Evolutionary conservation across 306 rosid species (phyloP).

Genomic region (Coriaria nepalensis): DNA sequence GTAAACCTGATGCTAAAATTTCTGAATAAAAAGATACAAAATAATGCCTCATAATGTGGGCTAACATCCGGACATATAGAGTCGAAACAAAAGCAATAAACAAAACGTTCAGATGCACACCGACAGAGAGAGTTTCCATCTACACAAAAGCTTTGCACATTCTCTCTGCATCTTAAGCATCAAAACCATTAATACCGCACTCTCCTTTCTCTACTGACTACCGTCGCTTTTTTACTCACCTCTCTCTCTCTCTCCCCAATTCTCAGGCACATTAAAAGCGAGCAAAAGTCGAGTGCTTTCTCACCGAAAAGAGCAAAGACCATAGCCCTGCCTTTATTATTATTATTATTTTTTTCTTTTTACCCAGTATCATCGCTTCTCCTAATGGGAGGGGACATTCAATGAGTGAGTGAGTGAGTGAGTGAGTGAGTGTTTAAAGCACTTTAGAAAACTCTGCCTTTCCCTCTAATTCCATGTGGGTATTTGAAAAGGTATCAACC

Average conservation of each 20-base stretch:
- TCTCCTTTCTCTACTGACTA: neutral
- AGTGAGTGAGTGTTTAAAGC: slow-evolving; percentile 11
- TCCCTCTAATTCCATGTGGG: slow-evolving; percentile 3
- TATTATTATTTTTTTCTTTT: slow-evolving; percentile 22
- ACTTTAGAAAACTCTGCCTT: slow-evolving; percentile 16
- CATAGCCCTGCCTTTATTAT: neutral
- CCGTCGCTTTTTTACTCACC: neutral
- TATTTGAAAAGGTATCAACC: slow-evolving; percentile 11
- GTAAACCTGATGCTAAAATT: too few relatives aligned
- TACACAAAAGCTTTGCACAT: slow-evolving; percentile 9
- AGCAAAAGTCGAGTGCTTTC: slow-evolving; percentile 18
- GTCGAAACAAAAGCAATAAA: slow-evolving; percentile 8
- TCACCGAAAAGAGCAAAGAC: slow-evolving; percentile 28
- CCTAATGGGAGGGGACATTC: slow-evolving; percentile 4
- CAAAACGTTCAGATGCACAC: slow-evolving; percentile 51
- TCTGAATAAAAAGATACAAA: too few relatives aligned
- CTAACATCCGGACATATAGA: neutral
- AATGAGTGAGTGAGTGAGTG: slow-evolving; percentile 3
- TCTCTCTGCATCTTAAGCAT: slow-evolving; percentile 15
- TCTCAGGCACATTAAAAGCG: slow-evolving; percentile 10
- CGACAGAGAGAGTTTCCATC: slow-evolving; percentile 28
- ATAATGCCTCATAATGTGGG: too few relatives aligned
- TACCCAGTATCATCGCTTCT: slow-evolving; percentile 18
- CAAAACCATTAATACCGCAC: slow-evolving; percentile 23
- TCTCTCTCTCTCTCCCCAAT: slow-evolving; percentile 10